These are phyloP conservation scores for Saccharum officinarum DNA, from an alignment of 176 grass and related monocot species.

Conservation along the genomic window DNA sequence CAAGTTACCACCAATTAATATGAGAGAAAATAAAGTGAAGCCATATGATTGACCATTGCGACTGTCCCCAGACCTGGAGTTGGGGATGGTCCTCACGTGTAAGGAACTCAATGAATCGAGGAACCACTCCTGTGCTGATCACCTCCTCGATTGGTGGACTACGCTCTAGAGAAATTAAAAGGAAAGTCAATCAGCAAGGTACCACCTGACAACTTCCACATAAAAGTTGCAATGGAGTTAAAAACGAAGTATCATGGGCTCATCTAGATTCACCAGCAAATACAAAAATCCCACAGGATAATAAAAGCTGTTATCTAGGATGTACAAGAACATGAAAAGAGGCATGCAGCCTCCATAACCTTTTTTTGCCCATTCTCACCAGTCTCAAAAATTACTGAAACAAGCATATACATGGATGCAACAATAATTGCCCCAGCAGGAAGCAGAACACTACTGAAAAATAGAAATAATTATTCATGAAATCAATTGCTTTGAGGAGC, in stretches of 20 bases:
- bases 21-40: not conserved
- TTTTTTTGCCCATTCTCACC: not conserved
- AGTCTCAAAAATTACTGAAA: not conserved
- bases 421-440: not conserved
- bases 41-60: not conserved
- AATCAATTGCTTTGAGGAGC: not conserved
- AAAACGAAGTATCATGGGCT: not conserved
- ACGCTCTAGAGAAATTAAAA: constrained; percentile 55
- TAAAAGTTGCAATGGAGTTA: not conserved
- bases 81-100: constrained; percentile 85
- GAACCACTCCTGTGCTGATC: constrained; percentile 82
- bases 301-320: not conserved
- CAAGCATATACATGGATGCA: not conserved
- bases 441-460: not conserved
- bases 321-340: not conserved
- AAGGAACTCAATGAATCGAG: constrained; percentile 83
- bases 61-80: constrained; percentile 65
- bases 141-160: constrained; percentile 93
- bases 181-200: not conserved
- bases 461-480: not conserved
- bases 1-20: not conserved
- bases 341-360: not conserved
- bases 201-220: not conserved
- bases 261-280: not conserved
- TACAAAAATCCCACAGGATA: not conserved